A percentile compares a stretch with the other conserved stretches of the same genome.
Evolutionary conservation across 2,329 filamentous ascomycete species (phyloP).

Genomic region (Purpureocillium takamizusanense): DNA sequence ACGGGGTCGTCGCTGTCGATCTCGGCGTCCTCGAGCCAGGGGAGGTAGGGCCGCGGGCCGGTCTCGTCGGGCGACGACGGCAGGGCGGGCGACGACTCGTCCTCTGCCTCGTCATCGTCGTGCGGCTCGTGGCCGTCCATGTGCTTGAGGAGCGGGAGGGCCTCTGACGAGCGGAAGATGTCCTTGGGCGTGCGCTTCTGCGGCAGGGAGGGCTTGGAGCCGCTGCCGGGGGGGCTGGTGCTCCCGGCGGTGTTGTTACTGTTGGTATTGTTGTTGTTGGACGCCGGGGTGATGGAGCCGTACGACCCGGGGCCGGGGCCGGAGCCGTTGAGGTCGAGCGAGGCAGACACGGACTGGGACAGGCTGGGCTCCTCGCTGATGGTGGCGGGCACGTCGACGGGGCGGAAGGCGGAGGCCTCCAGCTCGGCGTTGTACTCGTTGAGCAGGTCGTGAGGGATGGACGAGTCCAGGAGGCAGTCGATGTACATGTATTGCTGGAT

Average conservation of each 20-base stretch:
- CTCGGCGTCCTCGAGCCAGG: slow-evolving; percentile 62
- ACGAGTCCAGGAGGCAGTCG: slow-evolving; percentile 81
- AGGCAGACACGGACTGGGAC: slow-evolving; percentile 14
- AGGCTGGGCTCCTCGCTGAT: slow-evolving; percentile 59
- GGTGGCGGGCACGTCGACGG: slow-evolving; percentile 58
- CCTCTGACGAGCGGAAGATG: slow-evolving; percentile 69
- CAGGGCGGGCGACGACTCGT: slow-evolving; percentile 19
- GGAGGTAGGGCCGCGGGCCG: slow-evolving; percentile 47
- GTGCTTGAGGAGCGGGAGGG: slow-evolving; percentile 51
- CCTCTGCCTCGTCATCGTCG: too few species aligned
- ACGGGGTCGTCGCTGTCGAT: slow-evolving; percentile 65
- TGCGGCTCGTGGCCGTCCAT: slow-evolving; percentile 33
- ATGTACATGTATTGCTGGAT: slow-evolving; percentile 93
- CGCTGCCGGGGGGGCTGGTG: too few species aligned
- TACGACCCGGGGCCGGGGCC: slow-evolving; percentile 15
- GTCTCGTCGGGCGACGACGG: slow-evolving; percentile 11
- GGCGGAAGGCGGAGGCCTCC: slow-evolving; percentile 42
- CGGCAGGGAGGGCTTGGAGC: slow-evolving; percentile 25
- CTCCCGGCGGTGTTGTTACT: too few species aligned
- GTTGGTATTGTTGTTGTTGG: slow-evolving; percentile 10
- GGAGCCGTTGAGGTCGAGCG: slow-evolving; percentile 7
- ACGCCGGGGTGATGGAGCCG: slow-evolving; percentile 16
- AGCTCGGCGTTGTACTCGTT: slow-evolving; percentile 71
- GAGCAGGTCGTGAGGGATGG: slow-evolving; percentile 82
- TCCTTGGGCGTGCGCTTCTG: slow-evolving; percentile 77